Evolutionary conservation across 352 stramenopile genomes (phyloP).

Genomic region (Elongisporangium prolatum): DNA sequence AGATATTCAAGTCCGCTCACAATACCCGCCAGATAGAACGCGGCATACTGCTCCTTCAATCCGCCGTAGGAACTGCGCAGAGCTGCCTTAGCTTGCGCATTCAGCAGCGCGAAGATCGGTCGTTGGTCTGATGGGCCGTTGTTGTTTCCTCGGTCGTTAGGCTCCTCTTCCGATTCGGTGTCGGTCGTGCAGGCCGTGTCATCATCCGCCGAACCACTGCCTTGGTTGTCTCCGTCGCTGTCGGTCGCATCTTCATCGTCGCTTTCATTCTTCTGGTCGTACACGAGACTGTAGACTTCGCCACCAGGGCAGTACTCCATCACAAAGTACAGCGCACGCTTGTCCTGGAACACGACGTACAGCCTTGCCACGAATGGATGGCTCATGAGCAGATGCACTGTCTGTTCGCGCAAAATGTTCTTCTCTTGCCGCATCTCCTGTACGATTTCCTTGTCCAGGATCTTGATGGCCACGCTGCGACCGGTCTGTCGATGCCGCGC

Average conservation of each 20-base stretch:
- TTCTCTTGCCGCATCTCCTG: slow-evolving; percentile 73
- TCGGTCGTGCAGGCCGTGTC: neutral
- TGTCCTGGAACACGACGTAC: slow-evolving; percentile 72
- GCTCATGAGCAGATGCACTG: slow-evolving; percentile 45
- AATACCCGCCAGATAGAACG: slow-evolving; percentile 92
- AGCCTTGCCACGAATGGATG: slow-evolving; percentile 61
- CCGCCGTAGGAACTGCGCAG: slow-evolving; percentile 39
- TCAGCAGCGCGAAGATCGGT: slow-evolving; percentile 4
- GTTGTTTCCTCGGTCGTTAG: neutral
- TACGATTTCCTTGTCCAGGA: slow-evolving; percentile 68
- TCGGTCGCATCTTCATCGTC: slow-evolving; percentile 8
- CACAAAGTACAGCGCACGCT: slow-evolving; percentile 67
- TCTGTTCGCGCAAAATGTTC: slow-evolving; percentile 72
- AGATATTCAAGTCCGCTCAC: slow-evolving; percentile 71
- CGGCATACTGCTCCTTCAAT: slow-evolving; percentile 46
- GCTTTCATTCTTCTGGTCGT: slow-evolving; percentile 54
- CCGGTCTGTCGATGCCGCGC: slow-evolving; percentile 54
- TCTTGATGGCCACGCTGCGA: slow-evolving; percentile 54
- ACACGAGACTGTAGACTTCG: slow-evolving; percentile 88
- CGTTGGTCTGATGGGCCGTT: neutral
- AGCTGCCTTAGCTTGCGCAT: slow-evolving; percentile 30
- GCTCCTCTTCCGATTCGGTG: neutral
- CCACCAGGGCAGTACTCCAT: slow-evolving; percentile 69
- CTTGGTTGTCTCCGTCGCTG: slow-evolving; percentile 1
- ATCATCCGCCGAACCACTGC: slow-evolving; percentile 1